A percentile compares a stretch with the other conserved stretches of the same genome.
Evolutionary conservation across 73 alveolate species (phyloP).

Genomic region (Blepharisma japonicum): DNA sequence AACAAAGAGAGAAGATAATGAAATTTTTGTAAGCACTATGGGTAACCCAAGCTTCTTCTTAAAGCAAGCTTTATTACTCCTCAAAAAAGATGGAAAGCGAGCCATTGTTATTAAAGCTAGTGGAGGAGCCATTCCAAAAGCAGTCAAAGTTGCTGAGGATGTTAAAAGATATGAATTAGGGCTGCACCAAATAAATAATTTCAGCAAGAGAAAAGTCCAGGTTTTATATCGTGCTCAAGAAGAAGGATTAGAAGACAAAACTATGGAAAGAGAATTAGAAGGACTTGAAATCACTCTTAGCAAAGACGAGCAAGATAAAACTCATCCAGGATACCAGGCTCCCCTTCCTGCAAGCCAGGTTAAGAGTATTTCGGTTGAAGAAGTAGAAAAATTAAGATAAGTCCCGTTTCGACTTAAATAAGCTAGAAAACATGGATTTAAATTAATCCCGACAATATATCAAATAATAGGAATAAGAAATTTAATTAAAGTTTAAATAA

Average conservation of each 20-base stretch:
- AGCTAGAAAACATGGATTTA: too few relatives aligned
- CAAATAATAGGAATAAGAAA: too few relatives aligned
- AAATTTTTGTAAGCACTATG: not conserved
- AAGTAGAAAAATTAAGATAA: constrained; percentile 12
- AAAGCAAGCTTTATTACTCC: not conserved
- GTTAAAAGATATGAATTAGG: constrained; percentile 18
- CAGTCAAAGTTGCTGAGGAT: constrained; percentile 33
- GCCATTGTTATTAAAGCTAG: constrained; percentile 20
- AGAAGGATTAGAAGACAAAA: constrained; percentile 25
- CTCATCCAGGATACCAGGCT: constrained; percentile 33
- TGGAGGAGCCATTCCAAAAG: constrained; percentile 31
- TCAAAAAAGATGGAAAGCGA: not conserved
- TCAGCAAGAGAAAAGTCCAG: not conserved
- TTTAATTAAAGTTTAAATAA: too few relatives aligned
- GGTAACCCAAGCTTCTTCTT: constrained; percentile 4
- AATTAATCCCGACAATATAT: too few relatives aligned
- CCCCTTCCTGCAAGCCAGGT: constrained; percentile 27
- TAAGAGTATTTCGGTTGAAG: not conserved
- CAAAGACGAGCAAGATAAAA: constrained; percentile 9
- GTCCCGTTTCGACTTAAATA: too few relatives aligned
- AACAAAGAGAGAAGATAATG: not conserved
- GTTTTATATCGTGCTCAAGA: constrained; percentile 26
- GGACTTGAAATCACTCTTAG: constrained; percentile 23
- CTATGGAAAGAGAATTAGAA: not conserved
- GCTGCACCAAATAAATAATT: constrained; percentile 5